A percentile compares a stretch with the other conserved stretches of the same genome.
Conservation (phyloP, 768 basidiomycete species). For the Sarcodon sp. region DNA sequence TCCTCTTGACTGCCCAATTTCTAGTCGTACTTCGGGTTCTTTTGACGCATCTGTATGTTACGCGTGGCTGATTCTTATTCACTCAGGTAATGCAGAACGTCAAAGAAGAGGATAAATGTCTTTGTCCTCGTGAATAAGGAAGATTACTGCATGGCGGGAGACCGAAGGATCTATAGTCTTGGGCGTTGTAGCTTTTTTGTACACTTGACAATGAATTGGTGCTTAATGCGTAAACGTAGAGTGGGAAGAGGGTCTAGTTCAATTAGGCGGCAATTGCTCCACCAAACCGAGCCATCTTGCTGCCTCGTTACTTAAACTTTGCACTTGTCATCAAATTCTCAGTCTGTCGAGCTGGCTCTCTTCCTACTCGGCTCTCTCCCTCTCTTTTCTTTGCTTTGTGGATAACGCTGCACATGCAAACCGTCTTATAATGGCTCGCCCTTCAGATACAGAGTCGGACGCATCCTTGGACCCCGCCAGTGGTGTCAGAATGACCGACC, state of each 20-base stretch:
- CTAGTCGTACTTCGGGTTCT: neutral
- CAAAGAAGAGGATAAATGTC: constrained; percentile 36
- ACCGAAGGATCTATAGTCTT: neutral
- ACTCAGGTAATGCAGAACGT: constrained; percentile 35
- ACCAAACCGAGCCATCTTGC: neutral
- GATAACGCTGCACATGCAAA: neutral
- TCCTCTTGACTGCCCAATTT: neutral
- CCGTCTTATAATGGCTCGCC: neutral
- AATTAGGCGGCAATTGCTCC: neutral
- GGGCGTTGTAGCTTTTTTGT: neutral
- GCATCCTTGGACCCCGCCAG: constrained; percentile 20
- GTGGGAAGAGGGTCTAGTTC: too few species aligned
- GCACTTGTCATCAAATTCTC: neutral
- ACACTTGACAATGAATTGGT: neutral
- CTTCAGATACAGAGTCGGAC: neutral
- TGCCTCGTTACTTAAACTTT: neutral
- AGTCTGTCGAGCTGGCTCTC: neutral
- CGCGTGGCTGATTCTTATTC: neutral
- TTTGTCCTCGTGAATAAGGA: constrained; percentile 20
- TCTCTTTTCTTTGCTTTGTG: neutral
- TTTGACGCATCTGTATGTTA: neutral
- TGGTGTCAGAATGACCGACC: constrained; percentile 36
- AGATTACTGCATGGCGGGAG: neutral
- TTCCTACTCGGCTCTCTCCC: constrained; percentile 1
- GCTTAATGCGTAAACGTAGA: too few species aligned